A percentile compares a stretch with the other conserved stretches of the same genome.
Conservation (phyloP, 345 rosid genomes). For the Rhodamnia rubescens region DNA sequence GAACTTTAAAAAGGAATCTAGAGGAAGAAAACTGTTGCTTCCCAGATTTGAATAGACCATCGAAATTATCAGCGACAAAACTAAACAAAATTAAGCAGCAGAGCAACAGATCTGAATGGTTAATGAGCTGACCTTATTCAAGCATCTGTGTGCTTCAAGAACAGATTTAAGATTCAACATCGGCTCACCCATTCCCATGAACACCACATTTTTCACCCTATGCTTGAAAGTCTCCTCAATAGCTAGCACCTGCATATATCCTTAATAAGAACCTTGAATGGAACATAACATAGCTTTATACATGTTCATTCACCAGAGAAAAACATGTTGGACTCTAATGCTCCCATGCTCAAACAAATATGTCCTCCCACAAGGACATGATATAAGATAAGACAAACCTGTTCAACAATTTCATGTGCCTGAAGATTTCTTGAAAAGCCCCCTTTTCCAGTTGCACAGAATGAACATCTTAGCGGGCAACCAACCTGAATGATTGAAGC, state of each 20-base stretch:
- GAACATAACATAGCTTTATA: not conserved
- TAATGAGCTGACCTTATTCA: conserved; percentile 59
- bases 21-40: not conserved
- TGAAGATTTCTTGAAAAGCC: conserved; percentile 88
- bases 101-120: not conserved
- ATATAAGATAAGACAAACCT: conserved; percentile 27
- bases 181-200: conserved; percentile 99
- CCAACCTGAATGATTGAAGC: conserved; percentile 54
- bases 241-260: conserved; percentile 56
- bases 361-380: not conserved
- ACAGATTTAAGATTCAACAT: conserved; percentile 92
- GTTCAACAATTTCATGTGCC: conserved; percentile 85
- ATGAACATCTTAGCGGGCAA: conserved; percentile 91
- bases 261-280: not conserved
- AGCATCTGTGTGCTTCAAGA: conserved; percentile 82
- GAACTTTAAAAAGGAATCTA: not conserved
- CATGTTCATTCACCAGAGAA: not conserved
- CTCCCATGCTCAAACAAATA: not conserved
- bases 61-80: not conserved
- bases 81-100: not conserved
- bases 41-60: not conserved
- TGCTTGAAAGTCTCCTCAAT: conserved; percentile 83
- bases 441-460: conserved; percentile 98
- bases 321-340: not conserved
- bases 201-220: conserved; percentile 91